Evolutionary conservation across 2,329 filamentous ascomycete species (phyloP).

Genomic region (Microdochium nivale): DNA sequence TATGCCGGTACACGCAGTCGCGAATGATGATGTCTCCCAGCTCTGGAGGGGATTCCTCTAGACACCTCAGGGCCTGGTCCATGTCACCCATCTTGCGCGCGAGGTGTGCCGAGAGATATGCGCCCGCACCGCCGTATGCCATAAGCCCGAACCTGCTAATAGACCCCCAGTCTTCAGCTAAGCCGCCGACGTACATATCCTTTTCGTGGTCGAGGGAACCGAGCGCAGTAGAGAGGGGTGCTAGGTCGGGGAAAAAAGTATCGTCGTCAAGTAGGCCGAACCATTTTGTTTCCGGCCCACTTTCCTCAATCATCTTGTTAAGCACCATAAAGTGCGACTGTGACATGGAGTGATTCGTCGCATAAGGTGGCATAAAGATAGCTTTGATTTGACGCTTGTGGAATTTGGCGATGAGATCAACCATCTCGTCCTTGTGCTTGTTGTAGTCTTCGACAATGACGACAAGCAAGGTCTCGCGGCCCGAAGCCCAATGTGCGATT

Average conservation of each 20-base stretch:
- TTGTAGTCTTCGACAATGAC: constrained; percentile 36
- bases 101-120: constrained; percentile 47
- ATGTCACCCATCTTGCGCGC: constrained; percentile 32
- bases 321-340: constrained; percentile 51
- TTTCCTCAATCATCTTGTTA: constrained; percentile 35
- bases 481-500: constrained; percentile 47
- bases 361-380: constrained; percentile 22
- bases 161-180: constrained; percentile 47
- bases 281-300: constrained; percentile 40
- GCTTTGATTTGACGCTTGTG: constrained; percentile 25
- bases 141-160: constrained; percentile 46
- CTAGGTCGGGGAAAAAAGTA: constrained; percentile 52
- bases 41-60: constrained; percentile 27
- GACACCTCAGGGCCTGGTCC: constrained; percentile 36
- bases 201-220: constrained; percentile 34
- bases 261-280: constrained; percentile 52
- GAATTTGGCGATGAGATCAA: constrained; percentile 20
- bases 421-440: constrained; percentile 17
- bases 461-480: constrained; percentile 41
- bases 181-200: constrained; percentile 44
- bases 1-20: constrained; percentile 48
- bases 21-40: constrained; percentile 48
- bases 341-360: constrained; percentile 29
- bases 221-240: constrained; percentile 38
- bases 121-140: constrained; percentile 52